Evolutionary conservation across 768 basidiomycete species (phyloP).

Genomic region (Mrakia gelida): DNA sequence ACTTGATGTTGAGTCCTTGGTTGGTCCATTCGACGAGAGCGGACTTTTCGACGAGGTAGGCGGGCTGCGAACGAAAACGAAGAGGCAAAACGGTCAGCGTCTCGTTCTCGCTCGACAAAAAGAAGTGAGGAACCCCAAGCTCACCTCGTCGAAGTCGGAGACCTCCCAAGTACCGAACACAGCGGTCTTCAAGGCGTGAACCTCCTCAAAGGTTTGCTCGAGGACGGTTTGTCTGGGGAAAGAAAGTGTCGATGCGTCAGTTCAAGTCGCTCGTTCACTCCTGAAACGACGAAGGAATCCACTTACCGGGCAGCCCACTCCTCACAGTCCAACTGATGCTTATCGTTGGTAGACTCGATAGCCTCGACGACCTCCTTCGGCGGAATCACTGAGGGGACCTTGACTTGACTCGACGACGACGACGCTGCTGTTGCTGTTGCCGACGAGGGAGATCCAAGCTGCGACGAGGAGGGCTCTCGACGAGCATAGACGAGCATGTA

Average conservation of each 20-base stretch:
- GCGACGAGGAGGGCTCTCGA: slow-evolving; percentile 34
- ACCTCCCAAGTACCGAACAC: slow-evolving; percentile 20
- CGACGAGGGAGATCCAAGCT: slow-evolving; percentile 26
- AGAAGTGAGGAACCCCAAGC: not conserved
- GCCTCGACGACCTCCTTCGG: slow-evolving; percentile 16
- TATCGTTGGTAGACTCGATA: slow-evolving; percentile 49
- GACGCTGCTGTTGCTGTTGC: no score
- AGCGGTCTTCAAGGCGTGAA: slow-evolving; percentile 53
- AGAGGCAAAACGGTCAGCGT: not conserved
- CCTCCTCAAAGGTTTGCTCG: slow-evolving; percentile 50
- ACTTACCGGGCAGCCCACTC: slow-evolving; percentile 52
- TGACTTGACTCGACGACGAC: no score
- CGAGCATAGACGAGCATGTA: slow-evolving; percentile 92
- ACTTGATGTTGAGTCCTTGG: slow-evolving; percentile 7
- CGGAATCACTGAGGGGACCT: not conserved
- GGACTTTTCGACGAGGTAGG: slow-evolving; percentile 3
- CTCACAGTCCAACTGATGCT: slow-evolving; percentile 56
- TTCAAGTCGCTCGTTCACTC: slow-evolving; percentile 36
- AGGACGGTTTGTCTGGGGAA: slow-evolving; percentile 19
- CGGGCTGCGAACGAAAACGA: not conserved
- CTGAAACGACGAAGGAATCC: slow-evolving; percentile 33
- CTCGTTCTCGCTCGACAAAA: not conserved
- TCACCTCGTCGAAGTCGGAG: slow-evolving; percentile 15
- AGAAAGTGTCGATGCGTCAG: not conserved
- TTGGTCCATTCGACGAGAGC: slow-evolving; percentile 1